Percentiles rank a stretch among this genome's conserved stretches.
Evolutionary conservation across 495 filamentous ascomycete genomes (phyloP).

Genomic region (Penicillium diatomitis): DNA sequence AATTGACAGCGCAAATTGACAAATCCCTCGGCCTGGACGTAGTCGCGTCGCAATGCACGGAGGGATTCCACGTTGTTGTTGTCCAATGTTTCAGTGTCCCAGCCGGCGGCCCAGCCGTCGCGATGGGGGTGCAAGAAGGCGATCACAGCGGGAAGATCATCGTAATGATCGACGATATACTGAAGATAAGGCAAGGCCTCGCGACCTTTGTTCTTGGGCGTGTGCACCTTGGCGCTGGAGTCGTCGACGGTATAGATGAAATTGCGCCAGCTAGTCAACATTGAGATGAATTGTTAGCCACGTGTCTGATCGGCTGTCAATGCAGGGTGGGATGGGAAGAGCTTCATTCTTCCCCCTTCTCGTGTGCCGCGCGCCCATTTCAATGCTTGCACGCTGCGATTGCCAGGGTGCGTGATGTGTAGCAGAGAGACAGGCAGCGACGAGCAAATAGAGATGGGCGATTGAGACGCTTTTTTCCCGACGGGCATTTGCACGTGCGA

Average conservation of each 20-base stretch:
- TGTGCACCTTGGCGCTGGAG: constrained; percentile 24
- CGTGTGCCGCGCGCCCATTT: too few relatives aligned
- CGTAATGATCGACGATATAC: constrained; percentile 39
- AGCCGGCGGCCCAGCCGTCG: constrained; percentile 30
- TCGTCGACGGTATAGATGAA: constrained; percentile 41
- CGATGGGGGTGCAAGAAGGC: constrained; percentile 38
- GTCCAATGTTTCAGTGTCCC: constrained; percentile 39
- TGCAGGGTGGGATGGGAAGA: too few relatives aligned
- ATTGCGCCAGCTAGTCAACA: constrained; percentile 29
- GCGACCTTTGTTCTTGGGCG: constrained; percentile 38
- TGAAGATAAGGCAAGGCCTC: constrained; percentile 41
- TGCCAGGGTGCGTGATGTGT: too few relatives aligned
- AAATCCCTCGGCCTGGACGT: constrained; percentile 27
- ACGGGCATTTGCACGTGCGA: neutral
- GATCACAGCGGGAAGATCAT: constrained; percentile 31
- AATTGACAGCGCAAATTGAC: constrained; percentile 35
- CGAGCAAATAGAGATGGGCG: too few relatives aligned
- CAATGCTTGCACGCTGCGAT: too few relatives aligned
- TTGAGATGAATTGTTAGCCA: constrained; percentile 3
- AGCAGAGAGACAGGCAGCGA: too few relatives aligned
- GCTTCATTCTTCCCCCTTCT: too few relatives aligned
- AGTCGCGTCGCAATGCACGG: constrained; percentile 28
- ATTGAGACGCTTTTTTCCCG: too few relatives aligned
- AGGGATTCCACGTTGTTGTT: constrained; percentile 37
- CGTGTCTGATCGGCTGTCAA: too few relatives aligned